Evolutionary conservation across 768 basidiomycete species (phyloP), one percentile per base, ranked within the genome.

Genomic region (Mycena sanguinolenta): DNA sequence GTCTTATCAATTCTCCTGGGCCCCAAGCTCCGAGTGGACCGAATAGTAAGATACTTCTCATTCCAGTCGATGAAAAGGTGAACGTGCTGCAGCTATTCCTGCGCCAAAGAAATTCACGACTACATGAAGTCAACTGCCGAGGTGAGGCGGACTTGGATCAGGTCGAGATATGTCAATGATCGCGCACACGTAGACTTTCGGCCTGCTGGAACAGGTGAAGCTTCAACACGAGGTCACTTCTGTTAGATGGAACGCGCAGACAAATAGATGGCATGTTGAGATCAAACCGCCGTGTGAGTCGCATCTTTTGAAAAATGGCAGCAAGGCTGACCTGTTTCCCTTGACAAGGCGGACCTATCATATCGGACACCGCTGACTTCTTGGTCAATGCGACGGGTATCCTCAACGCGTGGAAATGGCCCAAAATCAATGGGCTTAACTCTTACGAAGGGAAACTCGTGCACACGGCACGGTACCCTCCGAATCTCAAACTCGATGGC

Each of bases 341-440:
- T 54, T 54, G 28, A 54, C 53, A 54, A 54, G 53, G 30, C 53
- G 53, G 28, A 19, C 30, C 53, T 32, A 30, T 30, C 30, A 30
- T 54, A 54, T 54, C 53, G 53, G 53, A 54, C 53, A 54, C 53
- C 30, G 53, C 53, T 54, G 53, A 54, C 28, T 54, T 54, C 28
- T 54, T 54, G 53, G 53, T 54, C 53, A 54, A 54, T 54, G 53
- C 53, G 30, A 54, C 53, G 53, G 53, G 53, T 54, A 17, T 80
- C 52, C 72, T 84, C 30, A 84, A 83, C 63, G 71, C 75, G 7
- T 84, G 83, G 83, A 76, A 75, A 60, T 82, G 81, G 82, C 82
- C 84, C 4, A 76, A 81, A 38, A 82, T 84, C 28, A 62, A 74
- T 8, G 83, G 83, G 2, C 72, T 84, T 17, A 39, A 77, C 2